A percentile compares a stretch with the other conserved stretches of the same genome.
These are phyloP conservation scores for Sideroxylon spinosum DNA, from an alignment of 179 eudicot species.

Conservation along the genomic window DNA sequence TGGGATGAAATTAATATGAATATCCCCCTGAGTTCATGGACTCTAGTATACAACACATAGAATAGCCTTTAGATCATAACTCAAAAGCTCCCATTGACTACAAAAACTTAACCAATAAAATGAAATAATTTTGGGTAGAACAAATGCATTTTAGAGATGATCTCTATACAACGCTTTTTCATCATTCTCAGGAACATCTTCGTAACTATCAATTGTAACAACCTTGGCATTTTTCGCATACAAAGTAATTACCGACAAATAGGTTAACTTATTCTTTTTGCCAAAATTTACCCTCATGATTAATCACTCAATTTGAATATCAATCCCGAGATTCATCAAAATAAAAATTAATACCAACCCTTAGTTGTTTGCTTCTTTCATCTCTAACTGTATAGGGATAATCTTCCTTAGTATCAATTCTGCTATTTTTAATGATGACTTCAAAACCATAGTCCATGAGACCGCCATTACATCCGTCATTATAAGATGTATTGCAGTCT, in stretches of 20 bases:
- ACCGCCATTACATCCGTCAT: constrained; percentile 43
- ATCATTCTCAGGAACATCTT: constrained; percentile 33
- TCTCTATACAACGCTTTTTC: constrained; percentile 32
- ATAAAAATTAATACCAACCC: constrained; percentile 21
- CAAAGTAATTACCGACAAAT: not conserved
- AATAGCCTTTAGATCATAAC: too few relatives aligned
- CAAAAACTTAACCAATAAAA: too few relatives aligned
- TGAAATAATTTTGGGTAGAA: too few relatives aligned
- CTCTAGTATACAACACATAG: too few relatives aligned
- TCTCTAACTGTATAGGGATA: constrained; percentile 37
- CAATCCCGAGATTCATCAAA: constrained; percentile 15
- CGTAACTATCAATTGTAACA: constrained; percentile 39
- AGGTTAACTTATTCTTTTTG: not conserved
- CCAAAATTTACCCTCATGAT: too few relatives aligned
- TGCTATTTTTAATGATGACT: constrained; percentile 42
- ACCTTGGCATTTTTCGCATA: constrained; percentile 37
- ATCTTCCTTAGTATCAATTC: constrained; percentile 35
- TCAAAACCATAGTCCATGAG: constrained; percentile 39
- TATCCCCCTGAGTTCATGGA: too few relatives aligned
- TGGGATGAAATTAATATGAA: too few relatives aligned
- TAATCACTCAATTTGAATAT: not conserved
- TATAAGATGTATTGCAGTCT: constrained; percentile 37
- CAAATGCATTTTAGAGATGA: too few relatives aligned
- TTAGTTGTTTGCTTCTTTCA: constrained; percentile 27
- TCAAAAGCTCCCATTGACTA: too few relatives aligned